Conservation (phyloP, 2,329 filamentous ascomycete species). For the Aureobasidium zeae region DNA sequence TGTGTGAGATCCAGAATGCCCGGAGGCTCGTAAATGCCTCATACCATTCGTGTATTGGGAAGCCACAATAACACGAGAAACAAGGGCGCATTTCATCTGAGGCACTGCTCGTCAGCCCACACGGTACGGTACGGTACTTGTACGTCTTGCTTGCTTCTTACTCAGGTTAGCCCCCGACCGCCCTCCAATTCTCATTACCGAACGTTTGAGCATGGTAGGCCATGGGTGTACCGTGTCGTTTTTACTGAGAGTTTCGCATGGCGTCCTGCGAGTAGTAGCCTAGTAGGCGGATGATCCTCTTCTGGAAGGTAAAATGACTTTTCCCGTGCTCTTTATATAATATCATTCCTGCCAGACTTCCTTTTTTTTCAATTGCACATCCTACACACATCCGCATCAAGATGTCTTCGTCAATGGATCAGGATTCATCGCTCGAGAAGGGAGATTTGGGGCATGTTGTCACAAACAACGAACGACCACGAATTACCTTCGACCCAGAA, state of each 20-base stretch:
- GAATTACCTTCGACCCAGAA: slow-evolving; percentile 15
- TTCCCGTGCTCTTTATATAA: slow-evolving; percentile 1
- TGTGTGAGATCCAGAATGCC: slow-evolving; percentile 12
- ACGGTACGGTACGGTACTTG: slow-evolving; percentile 8
- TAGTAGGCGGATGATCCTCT: neutral
- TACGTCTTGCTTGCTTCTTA: slow-evolving; percentile 7
- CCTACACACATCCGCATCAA: neutral
- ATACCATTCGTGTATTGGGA: neutral
- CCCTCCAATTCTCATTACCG: slow-evolving; percentile 2
- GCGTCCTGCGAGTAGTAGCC: neutral
- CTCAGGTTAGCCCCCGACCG: too few species aligned
- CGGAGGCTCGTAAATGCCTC: slow-evolving; percentile 12
- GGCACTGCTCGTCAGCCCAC: slow-evolving; percentile 3
- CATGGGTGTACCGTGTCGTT: too few species aligned
- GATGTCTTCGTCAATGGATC: slow-evolving; percentile 9
- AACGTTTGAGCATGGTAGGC: slow-evolving; percentile 5
- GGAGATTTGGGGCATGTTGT: neutral
- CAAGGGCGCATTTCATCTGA: slow-evolving; percentile 11
- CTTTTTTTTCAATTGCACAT: neutral
- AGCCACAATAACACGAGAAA: slow-evolving; percentile 11
- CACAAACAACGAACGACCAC: neutral
- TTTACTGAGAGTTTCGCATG: too few species aligned
- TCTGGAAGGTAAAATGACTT: neutral
- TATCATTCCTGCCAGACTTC: neutral
- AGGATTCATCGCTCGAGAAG: slow-evolving; percentile 7